These are phyloP conservation scores for Obelidium mucronatum DNA, from an alignment of 192 early-diverging fungal species.

Conservation along the genomic window DNA sequence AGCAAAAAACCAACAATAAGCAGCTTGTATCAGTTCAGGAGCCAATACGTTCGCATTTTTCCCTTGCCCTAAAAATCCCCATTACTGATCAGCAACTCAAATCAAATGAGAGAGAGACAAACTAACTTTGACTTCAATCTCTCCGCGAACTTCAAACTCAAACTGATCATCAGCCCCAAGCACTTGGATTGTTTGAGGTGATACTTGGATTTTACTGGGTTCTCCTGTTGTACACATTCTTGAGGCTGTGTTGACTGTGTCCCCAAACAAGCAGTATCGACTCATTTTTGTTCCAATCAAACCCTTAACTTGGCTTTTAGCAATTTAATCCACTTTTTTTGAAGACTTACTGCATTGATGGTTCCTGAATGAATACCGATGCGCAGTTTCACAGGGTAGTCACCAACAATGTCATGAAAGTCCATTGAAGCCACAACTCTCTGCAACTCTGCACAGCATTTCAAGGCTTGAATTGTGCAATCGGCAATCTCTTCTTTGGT, in stretches of 20 bases:
- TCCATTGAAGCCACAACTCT: background rate
- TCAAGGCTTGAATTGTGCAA: conserved; percentile 8
- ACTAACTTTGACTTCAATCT: conserved; percentile 44
- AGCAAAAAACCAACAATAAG: too few species aligned
- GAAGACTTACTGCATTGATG: conserved; percentile 1
- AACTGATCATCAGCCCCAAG: conserved; percentile 34
- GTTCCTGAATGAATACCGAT: conserved; percentile 11
- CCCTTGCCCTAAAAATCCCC: conserved; percentile 39
- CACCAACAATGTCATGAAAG: background rate
- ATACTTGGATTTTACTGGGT: too few species aligned
- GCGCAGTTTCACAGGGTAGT: background rate
- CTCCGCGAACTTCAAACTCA: conserved; percentile 43
- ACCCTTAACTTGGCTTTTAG: conserved; percentile 41
- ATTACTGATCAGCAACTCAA: too few species aligned
- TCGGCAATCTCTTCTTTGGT: conserved; percentile 8
- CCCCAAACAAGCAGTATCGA: conserved; percentile 57
- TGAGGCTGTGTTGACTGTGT: conserved; percentile 56
- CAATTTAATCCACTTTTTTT: background rate
- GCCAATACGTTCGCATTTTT: conserved; percentile 51
- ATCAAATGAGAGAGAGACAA: too few species aligned
- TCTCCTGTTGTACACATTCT: too few species aligned
- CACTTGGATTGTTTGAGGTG: too few species aligned
- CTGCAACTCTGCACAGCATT: conserved; percentile 21
- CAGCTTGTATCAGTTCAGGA: conserved; percentile 27
- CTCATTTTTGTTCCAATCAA: too few species aligned